Evolutionary conservation across 345 rosid species (phyloP).

Genomic region (Eucalyptus curtisii): DNA sequence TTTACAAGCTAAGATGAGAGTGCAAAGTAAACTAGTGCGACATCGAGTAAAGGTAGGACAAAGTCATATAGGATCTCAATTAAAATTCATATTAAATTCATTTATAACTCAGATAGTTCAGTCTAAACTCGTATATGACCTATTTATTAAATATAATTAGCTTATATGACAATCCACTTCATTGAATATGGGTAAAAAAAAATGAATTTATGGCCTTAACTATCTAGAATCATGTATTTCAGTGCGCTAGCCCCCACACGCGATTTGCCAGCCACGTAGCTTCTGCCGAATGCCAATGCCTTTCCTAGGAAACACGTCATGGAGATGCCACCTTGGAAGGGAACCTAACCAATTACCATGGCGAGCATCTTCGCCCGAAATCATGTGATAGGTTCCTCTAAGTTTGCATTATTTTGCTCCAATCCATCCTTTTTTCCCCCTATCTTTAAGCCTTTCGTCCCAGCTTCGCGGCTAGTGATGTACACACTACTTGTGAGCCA

Average conservation of each 20-base stretch:
- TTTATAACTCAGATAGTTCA: too few relatives aligned
- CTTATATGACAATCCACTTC: too few relatives aligned
- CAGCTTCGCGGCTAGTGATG: not conserved
- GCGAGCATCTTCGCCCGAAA: not conserved
- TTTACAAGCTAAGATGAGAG: rapidly evolving
- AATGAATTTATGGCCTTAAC: not conserved
- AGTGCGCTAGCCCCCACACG: too few relatives aligned
- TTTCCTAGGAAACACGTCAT: not conserved
- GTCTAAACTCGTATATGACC: too few relatives aligned
- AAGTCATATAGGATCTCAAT: too few relatives aligned
- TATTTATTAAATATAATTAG: too few relatives aligned
- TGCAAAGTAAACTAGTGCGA: rapidly evolving
- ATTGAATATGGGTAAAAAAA: not conserved
- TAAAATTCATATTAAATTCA: too few relatives aligned
- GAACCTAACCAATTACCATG: not conserved
- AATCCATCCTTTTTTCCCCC: not conserved
- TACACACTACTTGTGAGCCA: not conserved
- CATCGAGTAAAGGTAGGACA: too few relatives aligned
- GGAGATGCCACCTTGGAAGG: not conserved
- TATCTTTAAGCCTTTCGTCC: not conserved
- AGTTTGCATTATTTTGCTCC: not conserved
- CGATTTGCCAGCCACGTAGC: not conserved
- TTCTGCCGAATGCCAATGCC: not conserved
- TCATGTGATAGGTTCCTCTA: not conserved
- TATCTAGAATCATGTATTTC: not conserved